These are phyloP conservation scores for Petrea volubilis DNA, from an alignment of 257 asterid genomes.

Conservation along the genomic window DNA sequence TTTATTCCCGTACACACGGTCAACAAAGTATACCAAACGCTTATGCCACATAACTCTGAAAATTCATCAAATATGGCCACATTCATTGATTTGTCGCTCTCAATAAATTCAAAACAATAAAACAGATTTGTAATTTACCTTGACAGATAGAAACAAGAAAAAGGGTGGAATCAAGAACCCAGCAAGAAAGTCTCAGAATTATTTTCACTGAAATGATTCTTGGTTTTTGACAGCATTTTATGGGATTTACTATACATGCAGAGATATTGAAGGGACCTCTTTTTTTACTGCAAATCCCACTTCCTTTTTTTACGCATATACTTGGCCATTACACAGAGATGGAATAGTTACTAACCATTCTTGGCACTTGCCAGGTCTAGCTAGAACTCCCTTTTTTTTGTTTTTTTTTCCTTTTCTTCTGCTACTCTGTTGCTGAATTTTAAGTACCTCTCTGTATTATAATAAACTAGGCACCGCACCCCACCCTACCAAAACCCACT, in stretches of 20 bases:
- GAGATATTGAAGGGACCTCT: slow-evolving; percentile 14
- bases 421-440: not conserved
- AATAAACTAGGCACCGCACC: not conserved
- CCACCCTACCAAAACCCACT: not conserved
- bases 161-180: not conserved
- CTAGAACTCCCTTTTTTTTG: not conserved
- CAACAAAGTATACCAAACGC: slow-evolving; percentile 46
- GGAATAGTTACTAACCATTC: slow-evolving; percentile 32
- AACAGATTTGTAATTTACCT: not conserved
- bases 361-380: slow-evolving; percentile 26
- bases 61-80: slow-evolving; percentile 36
- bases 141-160: slow-evolving; percentile 17
- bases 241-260: slow-evolving; percentile 33
- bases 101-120: not conserved
- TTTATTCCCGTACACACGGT: slow-evolving; percentile 31
- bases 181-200: not conserved
- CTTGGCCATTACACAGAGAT: slow-evolving; percentile 12
- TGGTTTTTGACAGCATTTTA: slow-evolving; percentile 27
- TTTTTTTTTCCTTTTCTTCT: not conserved
- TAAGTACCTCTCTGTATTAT: not conserved
- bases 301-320: slow-evolving; percentile 2
- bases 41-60: slow-evolving; percentile 15
- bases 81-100: slow-evolving; percentile 35
- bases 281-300: slow-evolving; percentile 29
- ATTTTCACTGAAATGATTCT: slow-evolving; percentile 5